Base-by-base conservation (phyloP, 257 asterid species). In the Nicotiana tomentosiformis region DNA sequence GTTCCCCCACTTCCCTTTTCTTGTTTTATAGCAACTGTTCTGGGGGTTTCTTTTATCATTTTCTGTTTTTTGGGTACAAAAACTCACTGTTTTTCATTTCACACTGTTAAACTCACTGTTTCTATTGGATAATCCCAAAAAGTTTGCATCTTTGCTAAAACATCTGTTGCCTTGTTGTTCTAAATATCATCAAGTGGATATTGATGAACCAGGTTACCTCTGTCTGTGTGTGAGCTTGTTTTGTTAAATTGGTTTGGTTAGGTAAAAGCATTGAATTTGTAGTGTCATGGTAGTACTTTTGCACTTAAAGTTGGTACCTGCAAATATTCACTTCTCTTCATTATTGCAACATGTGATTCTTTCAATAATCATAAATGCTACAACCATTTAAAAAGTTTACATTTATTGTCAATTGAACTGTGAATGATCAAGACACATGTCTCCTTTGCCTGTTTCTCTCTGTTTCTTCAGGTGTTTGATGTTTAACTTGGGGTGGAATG, bases 401-500 rank as follows among this genome's bases (percentile, higher is more conserved):
- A 53, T 53, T 12, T 53, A 11, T 53, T 53, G 57, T 53, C 57
- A 53, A 53, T 53, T 53, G 57, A 17, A 18, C 9, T 17, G 4
- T 16, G 26, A 18, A 16, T 57, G 64, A 57, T 57, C 64, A 57
- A 6, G 64, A 57, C 64, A 18, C 64, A 57, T 57, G 20, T 65
- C 23, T 66, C 16, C 58, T 5, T 64, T 12, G 57, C 12, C 57
- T 53, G 16, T 53, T 14, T 33, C 26, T 35, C 55, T 70, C 35
- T 39, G 57, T 10, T 70, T 70, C 35, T 80, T n/a, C 49, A 81
- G 83, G 55, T 81, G 32, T 30, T 81, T 66, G 83, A 43, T 81
- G 83, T 65, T 72, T 72, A 12, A 15, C 58, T 81, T 81, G 55
- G 77, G 3, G 33, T 83, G 53, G 33, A 83, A 89, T 89, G 89